These are phyloP conservation scores for Tuber calosporum DNA, from an alignment of 495 filamentous ascomycete genomes.

Conservation along the genomic window DNA sequence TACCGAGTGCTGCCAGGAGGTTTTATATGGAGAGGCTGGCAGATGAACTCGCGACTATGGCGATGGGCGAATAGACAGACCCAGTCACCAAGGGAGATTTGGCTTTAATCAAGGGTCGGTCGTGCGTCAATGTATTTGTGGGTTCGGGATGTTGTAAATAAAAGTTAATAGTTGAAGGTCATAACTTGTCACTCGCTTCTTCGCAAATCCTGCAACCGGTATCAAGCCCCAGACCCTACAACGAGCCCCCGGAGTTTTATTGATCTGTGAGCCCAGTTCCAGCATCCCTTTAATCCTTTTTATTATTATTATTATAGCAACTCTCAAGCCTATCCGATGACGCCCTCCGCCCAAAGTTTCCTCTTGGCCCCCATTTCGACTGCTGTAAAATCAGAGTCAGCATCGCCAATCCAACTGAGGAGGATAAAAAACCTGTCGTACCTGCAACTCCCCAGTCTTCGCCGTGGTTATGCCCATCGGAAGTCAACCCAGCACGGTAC, in stretches of 20 bases:
- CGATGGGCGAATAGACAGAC: constrained; percentile 5
- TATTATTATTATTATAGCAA: not conserved
- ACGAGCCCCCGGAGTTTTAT: not conserved
- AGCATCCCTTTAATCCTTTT: not conserved
- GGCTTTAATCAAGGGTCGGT: not conserved
- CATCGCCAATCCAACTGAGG: constrained; percentile 45
- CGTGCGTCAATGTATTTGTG: not conserved
- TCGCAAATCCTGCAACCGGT: not conserved
- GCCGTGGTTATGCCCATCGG: constrained; percentile 68
- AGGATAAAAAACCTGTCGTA: constrained; percentile 25
- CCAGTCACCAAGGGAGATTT: not conserved
- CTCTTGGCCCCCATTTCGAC: constrained; percentile 69
- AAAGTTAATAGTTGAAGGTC: not conserved
- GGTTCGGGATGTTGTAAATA: not conserved
- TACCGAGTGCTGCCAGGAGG: constrained; percentile 58
- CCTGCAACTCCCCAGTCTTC: constrained; percentile 75
- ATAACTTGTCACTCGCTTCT: not conserved
- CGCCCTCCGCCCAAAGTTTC: constrained; percentile 60
- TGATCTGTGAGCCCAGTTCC: not conserved
- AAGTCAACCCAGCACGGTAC: constrained; percentile 70
- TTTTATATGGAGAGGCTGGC: constrained; percentile 74
- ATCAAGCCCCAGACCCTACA: not conserved
- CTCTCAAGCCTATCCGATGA: constrained; percentile 45
- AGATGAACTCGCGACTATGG: constrained; percentile 53
- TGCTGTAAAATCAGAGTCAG: constrained; percentile 47